Evolutionary conservation across 1,139 yeast species (phyloP).

Genomic region (Scheffersomyces segobiensis): DNA sequence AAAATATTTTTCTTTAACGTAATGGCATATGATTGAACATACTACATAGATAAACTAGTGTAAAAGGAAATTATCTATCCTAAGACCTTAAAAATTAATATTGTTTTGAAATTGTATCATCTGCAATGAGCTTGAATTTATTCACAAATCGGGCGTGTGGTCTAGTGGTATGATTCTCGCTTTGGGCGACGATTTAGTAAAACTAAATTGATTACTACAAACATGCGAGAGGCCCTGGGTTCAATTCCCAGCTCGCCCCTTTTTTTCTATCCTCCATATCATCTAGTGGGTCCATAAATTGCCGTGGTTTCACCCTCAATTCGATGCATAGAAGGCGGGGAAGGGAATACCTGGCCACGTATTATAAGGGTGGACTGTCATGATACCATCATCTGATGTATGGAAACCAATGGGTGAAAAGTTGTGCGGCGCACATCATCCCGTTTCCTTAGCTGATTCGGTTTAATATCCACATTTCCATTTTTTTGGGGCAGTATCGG

Average conservation of each 20-base stretch:
- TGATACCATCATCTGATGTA: neutral
- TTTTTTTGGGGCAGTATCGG: neutral
- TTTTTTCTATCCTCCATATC: constrained; percentile 7
- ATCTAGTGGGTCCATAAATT: neutral
- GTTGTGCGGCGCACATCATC: neutral
- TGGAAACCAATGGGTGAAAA: neutral
- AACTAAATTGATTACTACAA: constrained; percentile 15
- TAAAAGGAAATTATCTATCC: too few relatives aligned
- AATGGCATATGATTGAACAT: too few relatives aligned
- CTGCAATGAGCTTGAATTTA: neutral
- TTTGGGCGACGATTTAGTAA: constrained; percentile 19
- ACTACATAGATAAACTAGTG: too few relatives aligned
- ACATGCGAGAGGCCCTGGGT: constrained; percentile 35
- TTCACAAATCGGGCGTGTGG: constrained; percentile 21
- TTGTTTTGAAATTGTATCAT: too few relatives aligned
- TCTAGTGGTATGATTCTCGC: constrained; percentile 32
- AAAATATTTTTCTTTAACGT: too few relatives aligned
- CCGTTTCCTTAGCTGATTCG: neutral
- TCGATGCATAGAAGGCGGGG: neutral
- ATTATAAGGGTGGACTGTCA: neutral
- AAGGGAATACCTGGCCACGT: neutral
- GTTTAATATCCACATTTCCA: neutral
- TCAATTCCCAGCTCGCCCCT: constrained; percentile 35
- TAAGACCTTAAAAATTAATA: too few relatives aligned
- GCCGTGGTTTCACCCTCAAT: neutral